phyloP scores from a whole-genome alignment of 441 rosid species.

The Populus hybrid region DNA sequence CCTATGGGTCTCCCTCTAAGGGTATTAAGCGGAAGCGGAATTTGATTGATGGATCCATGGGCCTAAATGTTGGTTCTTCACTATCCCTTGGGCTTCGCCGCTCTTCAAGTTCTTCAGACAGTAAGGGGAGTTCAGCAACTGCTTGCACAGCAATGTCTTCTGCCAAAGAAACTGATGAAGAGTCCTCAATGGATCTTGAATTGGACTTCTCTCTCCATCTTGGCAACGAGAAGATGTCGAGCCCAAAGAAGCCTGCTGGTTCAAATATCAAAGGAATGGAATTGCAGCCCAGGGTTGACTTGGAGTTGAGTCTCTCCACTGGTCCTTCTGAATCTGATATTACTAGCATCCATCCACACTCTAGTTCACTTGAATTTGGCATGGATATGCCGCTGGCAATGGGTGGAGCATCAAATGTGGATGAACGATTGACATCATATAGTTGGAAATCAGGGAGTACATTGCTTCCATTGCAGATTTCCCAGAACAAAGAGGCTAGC shows the following conservation, averaged over 20 bases:
- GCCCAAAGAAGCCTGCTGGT: constrained; percentile 37
- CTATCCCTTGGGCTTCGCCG: constrained; percentile 75
- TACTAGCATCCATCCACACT: constrained; percentile 43
- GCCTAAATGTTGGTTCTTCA: constrained; percentile 55
- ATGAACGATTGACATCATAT: constrained; percentile 57
- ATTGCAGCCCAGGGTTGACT: constrained; percentile 52
- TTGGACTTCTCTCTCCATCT: constrained; percentile 81
- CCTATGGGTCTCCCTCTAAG: constrained; percentile 33
- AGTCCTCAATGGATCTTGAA: constrained; percentile 79
- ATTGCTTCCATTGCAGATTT: constrained; percentile 35
- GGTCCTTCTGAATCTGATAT: constrained; percentile 70
- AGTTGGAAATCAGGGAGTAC: constrained; percentile 36
- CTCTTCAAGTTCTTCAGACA: constrained; percentile 82
- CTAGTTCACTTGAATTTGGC: constrained; percentile 37
- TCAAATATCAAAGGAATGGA: constrained; percentile 35
- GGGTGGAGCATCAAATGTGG: constrained; percentile 30
- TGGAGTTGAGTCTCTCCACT: constrained; percentile 74
- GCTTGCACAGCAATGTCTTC: constrained; percentile 74
- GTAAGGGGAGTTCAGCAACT: constrained; percentile 84
- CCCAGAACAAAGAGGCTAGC: constrained; percentile 40
- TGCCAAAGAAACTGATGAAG: constrained; percentile 84
- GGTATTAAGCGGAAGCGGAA: constrained; percentile 82
- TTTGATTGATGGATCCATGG: constrained; percentile 43
- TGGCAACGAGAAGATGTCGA: constrained; percentile 53
- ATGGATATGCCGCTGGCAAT: constrained; percentile 37